Base-by-base conservation (phyloP, 345 rosid genomes). In the Gossypium anomalum region DNA sequence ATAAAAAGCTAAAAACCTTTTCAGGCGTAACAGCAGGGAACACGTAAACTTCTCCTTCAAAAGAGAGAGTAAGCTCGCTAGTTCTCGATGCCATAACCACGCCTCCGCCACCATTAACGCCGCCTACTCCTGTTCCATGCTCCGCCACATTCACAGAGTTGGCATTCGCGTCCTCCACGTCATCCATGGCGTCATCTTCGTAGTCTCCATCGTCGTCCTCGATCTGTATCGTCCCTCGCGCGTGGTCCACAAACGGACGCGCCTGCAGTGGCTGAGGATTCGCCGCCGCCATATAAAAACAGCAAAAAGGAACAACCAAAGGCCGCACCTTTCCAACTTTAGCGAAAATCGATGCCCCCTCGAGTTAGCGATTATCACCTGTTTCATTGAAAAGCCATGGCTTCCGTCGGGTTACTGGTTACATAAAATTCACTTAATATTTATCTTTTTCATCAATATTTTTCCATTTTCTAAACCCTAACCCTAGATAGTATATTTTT, bases 11-110 rank as follows among this genome's bases (percentile, higher is more conserved):
- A 25, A 75, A 41, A 53, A 87, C 94, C 87, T 85, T 88, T 74
- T 85, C 88, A 38, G 89, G 85, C 16, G 92, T 84, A 79, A 87
- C 90, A 57, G 89, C 86, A 69, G 88, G 89, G 80, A 88, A 90
- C 63, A 90, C 94, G 73, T 83, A 90, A 61, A 88, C 94, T 75
- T 90, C 92, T 75, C 94, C 94, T 84, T 88, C 90, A 62, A 90
- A 88, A 41, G 92, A 88, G 51, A 90, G 88, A 71, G 91, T 87
- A 17, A 90, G 90, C 82, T 90, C 92, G 78, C 90, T 88, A 16
- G 84, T 83, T 78, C 90, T 85, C 69, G 92, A 83, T 44, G 87
- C 80, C 75, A 71, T 69, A 75, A 80, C 83, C 27, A 77, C 71
- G 14, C 70, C 80, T 58, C 79, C 83, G 3, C 68, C 64, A 45